Percentiles rank a stretch among this genome's conserved stretches.
Conservation (phyloP, 495 filamentous ascomycete genomes). For the Neurospora sp. region DNA sequence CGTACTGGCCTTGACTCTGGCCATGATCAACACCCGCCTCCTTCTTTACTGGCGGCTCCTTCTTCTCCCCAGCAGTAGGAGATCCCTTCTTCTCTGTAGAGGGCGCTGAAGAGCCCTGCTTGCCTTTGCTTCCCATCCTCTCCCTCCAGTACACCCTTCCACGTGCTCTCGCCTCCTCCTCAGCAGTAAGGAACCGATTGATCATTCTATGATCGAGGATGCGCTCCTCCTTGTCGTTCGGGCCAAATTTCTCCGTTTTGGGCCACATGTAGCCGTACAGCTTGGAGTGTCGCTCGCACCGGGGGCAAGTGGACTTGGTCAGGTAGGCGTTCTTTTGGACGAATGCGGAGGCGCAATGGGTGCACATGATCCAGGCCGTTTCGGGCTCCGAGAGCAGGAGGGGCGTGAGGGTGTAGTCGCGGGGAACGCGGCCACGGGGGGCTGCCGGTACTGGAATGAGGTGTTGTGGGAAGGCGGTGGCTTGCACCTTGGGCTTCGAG, state of each 20-base stretch:
- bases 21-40: background rate
- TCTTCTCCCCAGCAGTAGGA: background rate
- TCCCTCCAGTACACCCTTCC: conserved; percentile 28
- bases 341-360: conserved; percentile 69
- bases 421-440: conserved; percentile 41
- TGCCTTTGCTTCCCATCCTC: background rate
- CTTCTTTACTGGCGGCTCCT: background rate
- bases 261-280: conserved; percentile 94
- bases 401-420: conserved; percentile 70
- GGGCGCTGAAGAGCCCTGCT: background rate
- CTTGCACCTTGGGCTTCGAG: background rate
- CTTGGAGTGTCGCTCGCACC: conserved; percentile 92
- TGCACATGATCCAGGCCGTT: conserved; percentile 78
- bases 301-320: conserved; percentile 72
- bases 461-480: background rate
- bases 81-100: background rate
- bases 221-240: conserved; percentile 63
- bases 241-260: conserved; percentile 72
- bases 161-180: conserved; percentile 52
- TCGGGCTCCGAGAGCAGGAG: conserved; percentile 61
- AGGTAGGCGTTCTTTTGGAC: conserved; percentile 80
- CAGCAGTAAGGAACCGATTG: conserved; percentile 56
- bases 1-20: background rate
- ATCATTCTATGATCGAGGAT: conserved; percentile 63
- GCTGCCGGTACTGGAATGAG: background rate